Evolutionary conservation across 371 early-diverging fungal genomes (phyloP), one percentile per base, ranked within the genome.

Genomic region (Apophysomyces variabilis): DNA sequence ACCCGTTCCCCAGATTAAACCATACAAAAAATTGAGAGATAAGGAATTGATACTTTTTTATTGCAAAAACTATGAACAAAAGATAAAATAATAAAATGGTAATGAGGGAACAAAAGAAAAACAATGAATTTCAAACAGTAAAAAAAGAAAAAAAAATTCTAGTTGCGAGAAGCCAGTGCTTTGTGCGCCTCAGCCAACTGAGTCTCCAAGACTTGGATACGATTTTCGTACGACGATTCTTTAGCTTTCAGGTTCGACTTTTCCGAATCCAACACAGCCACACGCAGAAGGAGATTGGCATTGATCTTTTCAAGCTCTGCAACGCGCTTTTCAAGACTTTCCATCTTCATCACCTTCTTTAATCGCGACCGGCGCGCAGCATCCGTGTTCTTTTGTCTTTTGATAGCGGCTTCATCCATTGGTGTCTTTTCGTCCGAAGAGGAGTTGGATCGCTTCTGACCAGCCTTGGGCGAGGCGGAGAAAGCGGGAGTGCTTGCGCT

Each of bases 321-420:
- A 26, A 92, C 93, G 58, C 88, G 88, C 50, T 57, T 66, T 74
- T 96, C 95, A 14, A 96, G 85, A 18, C 85, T 76, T 64, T 93
- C 92, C 74, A 96, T 87, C 67, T 88, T 87, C 68, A 87, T 83
- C 35, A 91, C 83, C 86, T 94, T 96, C 76, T 92, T 89, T 65
- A 89, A 83, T 60, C 96, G 92, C 37, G 93, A 93, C 66, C 96
- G 92, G 61, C 96, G 90, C 36, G 96, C 96, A 12, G 96, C 96
- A 70, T 95, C 95, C 14, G 95, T 95, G 83, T 95, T 95, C 85
- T 92, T 76, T 60, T 84, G 82, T 67, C 87, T 81, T 70, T 87
- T 87, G 58, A 85, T 58, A 41, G 87, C 82, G 9, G 79, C 83
- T 14, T 83, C 80, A 62, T 85, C 82, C 50, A 37, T 43, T 6